Percentiles rank a stretch among this genome's conserved stretches.
phyloP scores from a whole-genome alignment of 1,284 basidiomycete species.

The Athelia psychrophila region DNA sequence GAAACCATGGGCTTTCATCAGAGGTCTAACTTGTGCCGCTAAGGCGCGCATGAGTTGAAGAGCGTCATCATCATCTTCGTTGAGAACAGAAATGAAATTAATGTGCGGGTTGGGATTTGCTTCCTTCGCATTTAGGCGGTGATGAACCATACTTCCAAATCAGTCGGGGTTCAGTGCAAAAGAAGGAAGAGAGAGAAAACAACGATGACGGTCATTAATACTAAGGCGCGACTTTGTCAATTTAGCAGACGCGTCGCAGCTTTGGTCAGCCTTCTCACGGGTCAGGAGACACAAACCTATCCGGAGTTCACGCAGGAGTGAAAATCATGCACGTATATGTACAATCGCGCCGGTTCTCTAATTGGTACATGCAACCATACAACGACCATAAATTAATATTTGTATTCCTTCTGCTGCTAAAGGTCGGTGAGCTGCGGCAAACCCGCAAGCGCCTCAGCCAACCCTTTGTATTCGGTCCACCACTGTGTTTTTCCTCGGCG shows the following conservation, averaged over 20 bases:
- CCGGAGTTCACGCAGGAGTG: too few relatives aligned
- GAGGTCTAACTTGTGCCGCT: slow-evolving; percentile 75
- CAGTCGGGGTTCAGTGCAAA: too few relatives aligned
- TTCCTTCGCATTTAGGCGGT: slow-evolving; percentile 66
- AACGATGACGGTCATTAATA: too few relatives aligned
- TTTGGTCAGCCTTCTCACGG: too few relatives aligned
- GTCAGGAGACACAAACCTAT: too few relatives aligned
- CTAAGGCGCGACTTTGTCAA: too few relatives aligned
- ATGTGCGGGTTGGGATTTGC: slow-evolving; percentile 71
- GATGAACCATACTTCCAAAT: slow-evolving; percentile 56
- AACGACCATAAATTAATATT: too few relatives aligned
- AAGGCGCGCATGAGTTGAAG: slow-evolving; percentile 69
- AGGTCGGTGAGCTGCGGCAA: slow-evolving; percentile 46
- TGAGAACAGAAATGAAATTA: slow-evolving; percentile 71
- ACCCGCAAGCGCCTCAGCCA: slow-evolving; percentile 74
- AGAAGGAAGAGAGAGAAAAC: too few relatives aligned
- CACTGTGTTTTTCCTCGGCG: slow-evolving; percentile 79
- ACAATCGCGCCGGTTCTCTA: too few relatives aligned
- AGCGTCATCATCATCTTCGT: slow-evolving; percentile 43
- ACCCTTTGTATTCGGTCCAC: slow-evolving; percentile 74
- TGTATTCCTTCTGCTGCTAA: neutral
- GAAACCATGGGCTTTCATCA: slow-evolving; percentile 79
- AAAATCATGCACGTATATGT: too few relatives aligned
- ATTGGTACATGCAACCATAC: neutral
- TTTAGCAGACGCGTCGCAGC: too few relatives aligned